A percentile compares a stretch with the other conserved stretches of the same genome.
phyloP scores from a whole-genome alignment of 495 filamentous ascomycete species.

The Physcia stellaris region DNA sequence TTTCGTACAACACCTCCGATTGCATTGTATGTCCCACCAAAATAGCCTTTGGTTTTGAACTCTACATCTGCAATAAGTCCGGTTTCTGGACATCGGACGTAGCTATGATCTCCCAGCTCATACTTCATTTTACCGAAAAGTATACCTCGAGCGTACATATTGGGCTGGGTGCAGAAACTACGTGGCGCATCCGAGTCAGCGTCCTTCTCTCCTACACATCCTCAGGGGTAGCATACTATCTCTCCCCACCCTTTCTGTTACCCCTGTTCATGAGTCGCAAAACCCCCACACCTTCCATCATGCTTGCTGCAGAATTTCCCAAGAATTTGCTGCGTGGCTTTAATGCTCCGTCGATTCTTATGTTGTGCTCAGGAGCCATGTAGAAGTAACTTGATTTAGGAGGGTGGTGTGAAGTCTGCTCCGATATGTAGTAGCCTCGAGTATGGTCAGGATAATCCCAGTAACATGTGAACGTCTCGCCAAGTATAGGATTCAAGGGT shows the following conservation, averaged over 20 bases:
- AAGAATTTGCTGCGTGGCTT: conserved; percentile 96
- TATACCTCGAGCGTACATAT: conserved; percentile 98
- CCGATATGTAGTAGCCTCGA: conserved; percentile 85
- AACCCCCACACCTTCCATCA: conserved; percentile 95
- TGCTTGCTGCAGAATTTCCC: conserved; percentile 91
- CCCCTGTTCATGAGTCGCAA: conserved; percentile 71
- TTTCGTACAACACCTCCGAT: conserved; percentile 89
- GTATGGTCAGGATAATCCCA: conserved; percentile 87
- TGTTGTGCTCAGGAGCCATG: conserved; percentile 89
- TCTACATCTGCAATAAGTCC: conserved; percentile 85
- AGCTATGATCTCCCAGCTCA: conserved; percentile 93
- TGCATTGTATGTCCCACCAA: conserved; percentile 89
- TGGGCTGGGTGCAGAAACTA: conserved; percentile 86
- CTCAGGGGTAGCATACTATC: conserved; percentile 53
- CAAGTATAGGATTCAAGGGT: conserved; percentile 90
- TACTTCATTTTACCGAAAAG: conserved; percentile 99
- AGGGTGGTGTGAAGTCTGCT: conserved; percentile 93
- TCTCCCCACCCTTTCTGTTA: conserved; percentile 51
- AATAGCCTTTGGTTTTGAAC: conserved; percentile 98
- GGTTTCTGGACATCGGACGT: conserved; percentile 80
- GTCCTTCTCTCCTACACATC: neutral
- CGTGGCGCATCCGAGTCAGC: conserved; percentile 3
- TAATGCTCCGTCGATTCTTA: conserved; percentile 88
- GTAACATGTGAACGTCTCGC: conserved; percentile 87
- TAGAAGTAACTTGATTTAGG: conserved; percentile 99